Conservation (phyloP, 2,329 filamentous ascomycete genomes). For the Penicillium sp. region DNA sequence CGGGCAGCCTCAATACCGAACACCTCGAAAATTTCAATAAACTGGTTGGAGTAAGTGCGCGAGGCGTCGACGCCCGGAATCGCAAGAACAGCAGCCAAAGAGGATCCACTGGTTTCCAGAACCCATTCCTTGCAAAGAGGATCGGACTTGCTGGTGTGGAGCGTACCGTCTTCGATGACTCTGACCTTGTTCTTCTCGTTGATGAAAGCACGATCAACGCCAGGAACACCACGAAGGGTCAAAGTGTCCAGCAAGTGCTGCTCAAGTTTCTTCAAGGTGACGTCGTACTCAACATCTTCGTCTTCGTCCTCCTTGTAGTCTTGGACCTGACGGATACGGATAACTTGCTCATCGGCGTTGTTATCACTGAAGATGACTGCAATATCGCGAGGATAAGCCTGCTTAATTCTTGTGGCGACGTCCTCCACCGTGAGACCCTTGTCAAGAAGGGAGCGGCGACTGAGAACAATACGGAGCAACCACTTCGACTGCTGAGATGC, state of each 20-base stretch:
- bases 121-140: slow-evolving; percentile 86
- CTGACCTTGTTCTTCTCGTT: slow-evolving; percentile 72
- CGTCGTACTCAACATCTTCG: slow-evolving; percentile 75
- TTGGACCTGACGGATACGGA: slow-evolving; percentile 81
- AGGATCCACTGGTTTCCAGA: slow-evolving; percentile 88
- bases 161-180: slow-evolving; percentile 65
- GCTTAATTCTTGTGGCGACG: slow-evolving; percentile 84
- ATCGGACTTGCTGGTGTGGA: slow-evolving; percentile 72
- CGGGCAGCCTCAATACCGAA: slow-evolving; percentile 96
- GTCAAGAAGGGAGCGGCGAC: slow-evolving; percentile 90
- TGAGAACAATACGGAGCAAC: slow-evolving; percentile 89
- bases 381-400: slow-evolving; percentile 78
- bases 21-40: slow-evolving; percentile 90
- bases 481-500: slow-evolving; percentile 76
- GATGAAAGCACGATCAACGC: slow-evolving; percentile 89
- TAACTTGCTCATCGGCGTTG: slow-evolving; percentile 91
- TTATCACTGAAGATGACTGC: slow-evolving; percentile 97
- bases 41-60: slow-evolving; percentile 90
- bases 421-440: slow-evolving; percentile 86
- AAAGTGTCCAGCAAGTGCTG: slow-evolving; percentile 87
- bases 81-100: slow-evolving; percentile 76
- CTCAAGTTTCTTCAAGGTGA: slow-evolving; percentile 88
- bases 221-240: slow-evolving; percentile 83
- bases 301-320: slow-evolving; percentile 70
- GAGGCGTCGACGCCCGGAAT: slow-evolving; percentile 84